These are phyloP conservation scores for Erythrobasidium hasegawianum DNA, from an alignment of 1,284 basidiomycete genomes.

Conservation along the genomic window DNA sequence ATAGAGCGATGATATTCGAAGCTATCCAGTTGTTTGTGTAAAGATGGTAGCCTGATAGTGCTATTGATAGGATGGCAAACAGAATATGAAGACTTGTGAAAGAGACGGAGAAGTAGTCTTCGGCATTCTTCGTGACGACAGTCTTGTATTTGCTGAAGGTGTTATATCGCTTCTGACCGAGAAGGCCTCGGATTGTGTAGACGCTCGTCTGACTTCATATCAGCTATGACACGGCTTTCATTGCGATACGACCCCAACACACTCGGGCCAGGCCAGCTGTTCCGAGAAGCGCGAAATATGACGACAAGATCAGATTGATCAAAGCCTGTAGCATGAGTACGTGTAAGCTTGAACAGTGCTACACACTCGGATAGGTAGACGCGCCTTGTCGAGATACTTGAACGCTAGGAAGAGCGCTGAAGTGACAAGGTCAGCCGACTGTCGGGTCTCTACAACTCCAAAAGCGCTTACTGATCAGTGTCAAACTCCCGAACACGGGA, in stretches of 20 bases:
- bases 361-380: constrained; percentile 48
- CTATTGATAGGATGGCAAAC: constrained; percentile 61
- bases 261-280: constrained; percentile 38
- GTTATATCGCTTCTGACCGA: constrained; percentile 2
- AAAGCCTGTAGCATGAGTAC: constrained; percentile 28
- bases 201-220: constrained; percentile 48
- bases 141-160: constrained; percentile 31
- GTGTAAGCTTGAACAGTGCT: not conserved
- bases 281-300: constrained; percentile 40
- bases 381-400: constrained; percentile 69
- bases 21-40: constrained; percentile 64
- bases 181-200: not conserved
- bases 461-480: constrained; percentile 50
- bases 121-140: constrained; percentile 41
- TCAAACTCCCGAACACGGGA: constrained; percentile 60
- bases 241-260: not conserved
- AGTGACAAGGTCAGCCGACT: too few relatives aligned
- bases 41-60: constrained; percentile 59
- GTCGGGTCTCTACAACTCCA: too few relatives aligned
- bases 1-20: constrained; percentile 72
- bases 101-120: constrained; percentile 48
- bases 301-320: constrained; percentile 68
- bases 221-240: not conserved
- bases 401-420: constrained; percentile 65
- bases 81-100: constrained; percentile 56